Conservation (phyloP, 108 stramenopile genomes). For the Skeletonema grethae region DNA sequence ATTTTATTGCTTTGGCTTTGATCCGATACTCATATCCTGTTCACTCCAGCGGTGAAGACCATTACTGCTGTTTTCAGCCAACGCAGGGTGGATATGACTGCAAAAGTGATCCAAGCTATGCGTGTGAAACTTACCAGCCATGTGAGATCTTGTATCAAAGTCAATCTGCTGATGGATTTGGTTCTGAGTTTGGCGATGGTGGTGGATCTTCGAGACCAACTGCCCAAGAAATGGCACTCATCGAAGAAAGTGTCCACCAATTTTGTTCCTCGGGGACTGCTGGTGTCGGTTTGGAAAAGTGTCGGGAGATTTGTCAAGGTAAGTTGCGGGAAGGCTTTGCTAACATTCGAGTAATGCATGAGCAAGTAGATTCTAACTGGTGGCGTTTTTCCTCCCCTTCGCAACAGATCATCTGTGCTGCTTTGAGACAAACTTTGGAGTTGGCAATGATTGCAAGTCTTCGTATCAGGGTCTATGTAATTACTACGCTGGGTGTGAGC, state of each 20-base stretch:
- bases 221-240: slow-evolving; percentile 2
- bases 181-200: background rate
- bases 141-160: background rate
- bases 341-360: background rate
- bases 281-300: background rate
- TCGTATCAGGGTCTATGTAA: background rate
- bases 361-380: background rate
- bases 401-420: slow-evolving; percentile 2
- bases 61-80: background rate
- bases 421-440: background rate
- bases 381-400: background rate
- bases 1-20: background rate
- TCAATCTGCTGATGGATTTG: background rate
- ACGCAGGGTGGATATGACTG: slow-evolving; percentile 6
- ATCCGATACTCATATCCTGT: background rate
- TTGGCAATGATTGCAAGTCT: background rate
- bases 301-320: slow-evolving; percentile 1
- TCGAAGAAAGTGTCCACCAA: background rate
- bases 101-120: background rate
- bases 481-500: background rate
- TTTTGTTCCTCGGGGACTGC: background rate
- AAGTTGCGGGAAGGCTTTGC: background rate
- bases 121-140: background rate
- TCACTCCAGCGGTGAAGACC: background rate
- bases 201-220: background rate